Base-by-base conservation (phyloP, 352 stramenopile species). In the Pythium phragmiticola region DNA sequence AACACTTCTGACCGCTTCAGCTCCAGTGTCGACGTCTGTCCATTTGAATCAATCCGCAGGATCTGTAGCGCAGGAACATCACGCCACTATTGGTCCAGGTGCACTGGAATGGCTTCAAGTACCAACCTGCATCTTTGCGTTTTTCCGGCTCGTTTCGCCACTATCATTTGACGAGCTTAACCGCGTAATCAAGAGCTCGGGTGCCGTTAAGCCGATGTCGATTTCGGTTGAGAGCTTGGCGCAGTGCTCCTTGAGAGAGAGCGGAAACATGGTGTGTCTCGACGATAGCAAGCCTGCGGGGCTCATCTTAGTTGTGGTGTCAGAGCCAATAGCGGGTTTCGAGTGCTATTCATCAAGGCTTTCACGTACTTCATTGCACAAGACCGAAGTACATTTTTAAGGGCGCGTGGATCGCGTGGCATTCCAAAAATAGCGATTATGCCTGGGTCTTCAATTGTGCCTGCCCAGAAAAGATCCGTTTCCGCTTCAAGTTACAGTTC, bases 71-170 rank as follows among this genome's bases (percentile, higher is more conserved):
- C 19, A 41, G 7, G 11, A 49, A 36, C 17, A n/a, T 36, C 42
- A 28, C 51, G 33, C 26, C 9, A 23, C 9, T 30, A 30, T 39
- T 17, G 39, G 48, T 55, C 4, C 7, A 19, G 16, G 11, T 8
- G 48, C 45, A 8, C 5, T 16, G 28, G 26, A 17, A 17, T 45
- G 16, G 23, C 17, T 43, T 11, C 7, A 33, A 3, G 30, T 7
- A 50, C 57, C 1, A 16, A 64, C 57, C 57, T 64, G 46, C 57
- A 64, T 64, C 57, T 64, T 64, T 23, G 47, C 21, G n/a, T 64
- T 64, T 36, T 64, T 64, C 0, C 59, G 59, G 51, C 19, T 58
- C 1, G 17, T 51, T 8, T 66, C 59, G 12, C 26, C 43, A 8
- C 17, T 1, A 2, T 66, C 59, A 30, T 33, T 36, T n/a, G n/a